Percentiles rank a stretch among this genome's conserved stretches.
Evolutionary conservation across 306 rosid species (phyloP).

Genomic region (Corylus avellana): DNA sequence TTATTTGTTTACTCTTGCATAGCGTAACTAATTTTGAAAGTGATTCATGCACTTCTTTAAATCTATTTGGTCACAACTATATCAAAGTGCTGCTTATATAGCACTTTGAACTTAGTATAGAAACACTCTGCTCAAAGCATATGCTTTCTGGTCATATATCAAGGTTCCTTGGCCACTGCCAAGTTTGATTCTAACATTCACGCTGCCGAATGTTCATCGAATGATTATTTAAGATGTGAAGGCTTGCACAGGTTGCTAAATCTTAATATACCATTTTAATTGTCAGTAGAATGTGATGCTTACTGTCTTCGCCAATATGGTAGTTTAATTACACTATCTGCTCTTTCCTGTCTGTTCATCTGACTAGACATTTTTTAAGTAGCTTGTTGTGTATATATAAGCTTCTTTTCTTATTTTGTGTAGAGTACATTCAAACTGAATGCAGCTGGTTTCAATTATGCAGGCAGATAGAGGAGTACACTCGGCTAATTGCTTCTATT

Average conservation of each 20-base stretch:
- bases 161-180: neutral
- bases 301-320: neutral
- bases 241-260: neutral
- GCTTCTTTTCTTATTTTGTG: neutral
- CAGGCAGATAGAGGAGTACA: slow-evolving; percentile 87
- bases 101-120: neutral
- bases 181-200: neutral
- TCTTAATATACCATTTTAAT: neutral
- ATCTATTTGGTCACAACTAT: neutral
- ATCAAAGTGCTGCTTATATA: neutral
- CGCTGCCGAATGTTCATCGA: neutral
- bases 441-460: slow-evolving; percentile 20
- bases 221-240: neutral
- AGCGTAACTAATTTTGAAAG: neutral
- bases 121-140: neutral
- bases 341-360: neutral
- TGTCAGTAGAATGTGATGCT: neutral
- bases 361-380: neutral
- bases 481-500: slow-evolving; percentile 75
- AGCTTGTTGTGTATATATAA: neutral
- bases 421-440: slow-evolving; percentile 10
- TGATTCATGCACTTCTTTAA: neutral
- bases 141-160: neutral
- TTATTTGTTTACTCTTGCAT: neutral
- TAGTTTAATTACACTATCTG: neutral